phyloP scores from a whole-genome alignment of 1,284 basidiomycete species.

The Melampsora larici-populina region DNA sequence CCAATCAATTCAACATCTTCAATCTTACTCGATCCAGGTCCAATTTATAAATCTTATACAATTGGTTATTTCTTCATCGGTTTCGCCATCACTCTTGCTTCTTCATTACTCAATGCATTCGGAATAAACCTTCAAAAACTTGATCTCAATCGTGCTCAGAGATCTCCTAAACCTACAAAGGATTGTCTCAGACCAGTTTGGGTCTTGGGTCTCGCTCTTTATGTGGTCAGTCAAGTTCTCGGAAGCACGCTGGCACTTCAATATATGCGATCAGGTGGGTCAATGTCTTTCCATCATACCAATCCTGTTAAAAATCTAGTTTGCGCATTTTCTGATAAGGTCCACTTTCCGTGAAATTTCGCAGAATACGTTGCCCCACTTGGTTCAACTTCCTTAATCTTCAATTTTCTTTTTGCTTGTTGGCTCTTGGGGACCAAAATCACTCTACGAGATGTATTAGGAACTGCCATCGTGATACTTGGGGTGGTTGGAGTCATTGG shows the following conservation, averaged over 20 bases:
- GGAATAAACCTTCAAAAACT: conserved; percentile 78
- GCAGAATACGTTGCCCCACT: conserved; percentile 49
- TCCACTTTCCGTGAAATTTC: neutral
- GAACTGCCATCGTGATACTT: conserved; percentile 72
- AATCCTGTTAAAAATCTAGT: neutral
- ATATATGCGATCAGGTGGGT: conserved; percentile 74
- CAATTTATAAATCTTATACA: conserved; percentile 44
- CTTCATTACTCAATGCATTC: conserved; percentile 74
- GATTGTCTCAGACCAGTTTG: conserved; percentile 72
- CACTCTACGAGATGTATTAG: conserved; percentile 73
- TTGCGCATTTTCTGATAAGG: conserved; percentile 14
- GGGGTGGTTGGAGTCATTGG: conserved; percentile 78
- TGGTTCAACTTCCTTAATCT: conserved; percentile 71
- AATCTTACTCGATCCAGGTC: conserved; percentile 42
- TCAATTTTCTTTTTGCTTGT: conserved; percentile 81
- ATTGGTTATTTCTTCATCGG: conserved; percentile 53
- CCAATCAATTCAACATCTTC: neutral
- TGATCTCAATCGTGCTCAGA: conserved; percentile 64
- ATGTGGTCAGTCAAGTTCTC: conserved; percentile 73
- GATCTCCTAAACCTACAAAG: conserved; percentile 64
- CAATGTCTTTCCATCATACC: conserved; percentile 24
- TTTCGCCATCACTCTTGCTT: conserved; percentile 69
- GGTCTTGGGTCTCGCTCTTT: conserved; percentile 58
- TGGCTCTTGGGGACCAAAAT: conserved; percentile 63
- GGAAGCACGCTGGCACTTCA: conserved; percentile 78